Evolutionary conservation across 2,329 filamentous ascomycete genomes (phyloP), one percentile per base, ranked within the genome.

Genomic region (Ceratocystiopsis sp.): DNA sequence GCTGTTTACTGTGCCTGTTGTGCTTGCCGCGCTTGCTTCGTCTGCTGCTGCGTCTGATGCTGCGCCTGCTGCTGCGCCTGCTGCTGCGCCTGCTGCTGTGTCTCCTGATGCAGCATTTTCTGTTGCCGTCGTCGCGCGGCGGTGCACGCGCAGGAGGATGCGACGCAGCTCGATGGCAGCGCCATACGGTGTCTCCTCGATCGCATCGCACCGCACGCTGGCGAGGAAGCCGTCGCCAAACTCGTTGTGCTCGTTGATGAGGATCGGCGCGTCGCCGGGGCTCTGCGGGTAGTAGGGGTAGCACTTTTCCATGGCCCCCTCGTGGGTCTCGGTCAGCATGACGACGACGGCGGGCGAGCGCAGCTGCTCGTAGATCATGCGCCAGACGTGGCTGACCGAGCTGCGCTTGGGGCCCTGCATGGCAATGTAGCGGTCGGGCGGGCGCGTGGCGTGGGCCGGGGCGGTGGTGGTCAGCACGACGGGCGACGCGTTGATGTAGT

Each of bases 241-340:
- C 47, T 75, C 70, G 49, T 80, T 69, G 4, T 67, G 60, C 47
- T 78, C 69, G 55, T 84, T 81, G 50, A 84, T 60, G 54, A 68
- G 69, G 1, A 67, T 67, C 1, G 48, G 48, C 5, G 68, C 59
- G 11, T 72, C 64, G 4, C 73, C 68, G 15, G 68, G 57, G 37
- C 64, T 60, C 43, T 67, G 59, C 0, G 87, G 87, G 51, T 87
- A 95, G 61, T 98, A 98, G 38, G 80, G 83, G 51, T 74, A 84
- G 61, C 89, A 96, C 60, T 95, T 94, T 59, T 93, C 76, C 53
- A 73, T 66, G 45, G 74, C 71, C 32, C 72, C 69, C 60, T 96
- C 89, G 55, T 83, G 71, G 21, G 85, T 89, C 57, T 86, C 84
- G 3, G 89, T 98, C 48, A 98, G 73, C 84, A 96, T 95, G 45